Conservation (phyloP, 2,329 filamentous ascomycete genomes). For the Clonostachys solani region DNA sequence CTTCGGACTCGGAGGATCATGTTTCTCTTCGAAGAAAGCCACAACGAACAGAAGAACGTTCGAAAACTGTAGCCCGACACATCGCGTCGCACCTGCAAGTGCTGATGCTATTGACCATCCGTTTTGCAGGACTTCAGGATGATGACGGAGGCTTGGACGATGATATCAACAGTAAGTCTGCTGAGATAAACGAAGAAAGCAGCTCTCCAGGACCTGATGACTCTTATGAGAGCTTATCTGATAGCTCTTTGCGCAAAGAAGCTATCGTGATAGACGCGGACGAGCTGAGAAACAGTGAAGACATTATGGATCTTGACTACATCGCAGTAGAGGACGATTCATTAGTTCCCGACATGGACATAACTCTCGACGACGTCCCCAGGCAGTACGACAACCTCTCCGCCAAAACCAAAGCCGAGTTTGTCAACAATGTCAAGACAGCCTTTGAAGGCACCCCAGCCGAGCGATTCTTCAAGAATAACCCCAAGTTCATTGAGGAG, state of each 20-base stretch:
- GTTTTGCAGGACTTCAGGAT: conserved; percentile 1
- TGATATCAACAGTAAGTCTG: conserved; percentile 1
- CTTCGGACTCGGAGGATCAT: background rate
- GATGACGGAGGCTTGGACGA: background rate
- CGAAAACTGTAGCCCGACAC: conserved; percentile 1
- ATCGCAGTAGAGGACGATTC: too few relatives aligned
- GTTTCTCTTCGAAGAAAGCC: background rate
- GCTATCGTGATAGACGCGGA: too few relatives aligned
- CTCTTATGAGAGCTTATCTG: too few relatives aligned
- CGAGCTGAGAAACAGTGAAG: too few relatives aligned
- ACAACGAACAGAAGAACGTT: background rate
- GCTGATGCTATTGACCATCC: conserved; percentile 4
- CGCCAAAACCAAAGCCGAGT: background rate
- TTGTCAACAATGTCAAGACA: background rate
- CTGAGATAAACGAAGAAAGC: conserved; percentile 1
- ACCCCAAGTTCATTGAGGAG: background rate
- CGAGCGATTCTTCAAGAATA: background rate
- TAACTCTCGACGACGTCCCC: too few relatives aligned
- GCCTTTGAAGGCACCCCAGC: background rate
- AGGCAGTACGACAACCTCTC: too few relatives aligned
- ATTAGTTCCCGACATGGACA: too few relatives aligned
- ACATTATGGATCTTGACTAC: too few relatives aligned
- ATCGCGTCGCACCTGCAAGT: conserved; percentile 5
- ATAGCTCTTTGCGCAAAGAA: too few relatives aligned
- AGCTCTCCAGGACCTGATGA: too few relatives aligned